Conservation (phyloP, 2,329 filamentous ascomycete genomes). For the Pseudopithomyces maydicus region DNA sequence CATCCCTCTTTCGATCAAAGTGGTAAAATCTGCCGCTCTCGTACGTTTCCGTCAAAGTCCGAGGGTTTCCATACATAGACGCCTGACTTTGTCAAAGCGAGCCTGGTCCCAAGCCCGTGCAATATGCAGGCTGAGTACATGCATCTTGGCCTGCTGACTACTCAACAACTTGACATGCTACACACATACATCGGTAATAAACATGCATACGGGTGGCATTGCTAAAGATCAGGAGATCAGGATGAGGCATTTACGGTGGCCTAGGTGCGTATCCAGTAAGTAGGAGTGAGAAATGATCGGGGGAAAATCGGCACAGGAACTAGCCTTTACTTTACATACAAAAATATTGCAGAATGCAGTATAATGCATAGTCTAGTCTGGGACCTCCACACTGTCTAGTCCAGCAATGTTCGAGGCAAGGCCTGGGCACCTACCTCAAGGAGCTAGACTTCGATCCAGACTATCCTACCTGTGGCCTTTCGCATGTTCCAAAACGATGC, state of each 20-base stretch:
- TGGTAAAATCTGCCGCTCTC: not conserved
- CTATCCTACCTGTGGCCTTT: not conserved
- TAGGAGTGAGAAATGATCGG: too few species aligned
- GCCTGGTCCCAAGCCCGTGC: not conserved
- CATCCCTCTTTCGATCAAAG: not conserved
- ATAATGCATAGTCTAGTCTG: too few species aligned
- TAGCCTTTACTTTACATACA: too few species aligned
- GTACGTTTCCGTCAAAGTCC: conserved; percentile 1
- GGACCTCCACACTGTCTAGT: too few species aligned
- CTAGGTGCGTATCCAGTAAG: too few species aligned
- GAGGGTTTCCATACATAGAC: not conserved
- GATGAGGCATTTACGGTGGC: not conserved
- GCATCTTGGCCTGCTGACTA: not conserved
- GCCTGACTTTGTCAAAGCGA: not conserved
- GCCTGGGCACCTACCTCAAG: too few species aligned
- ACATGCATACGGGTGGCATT: not conserved
- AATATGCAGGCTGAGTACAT: not conserved
- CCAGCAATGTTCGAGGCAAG: too few species aligned
- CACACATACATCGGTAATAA: not conserved
- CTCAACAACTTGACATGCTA: not conserved
- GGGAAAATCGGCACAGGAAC: too few species aligned
- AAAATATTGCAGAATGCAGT: too few species aligned
- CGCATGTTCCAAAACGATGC: not conserved
- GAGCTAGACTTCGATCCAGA: too few species aligned
- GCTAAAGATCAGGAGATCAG: not conserved